Conservation (phyloP, 371 early-diverging fungal species). For the Mortierella sp. region DNA sequence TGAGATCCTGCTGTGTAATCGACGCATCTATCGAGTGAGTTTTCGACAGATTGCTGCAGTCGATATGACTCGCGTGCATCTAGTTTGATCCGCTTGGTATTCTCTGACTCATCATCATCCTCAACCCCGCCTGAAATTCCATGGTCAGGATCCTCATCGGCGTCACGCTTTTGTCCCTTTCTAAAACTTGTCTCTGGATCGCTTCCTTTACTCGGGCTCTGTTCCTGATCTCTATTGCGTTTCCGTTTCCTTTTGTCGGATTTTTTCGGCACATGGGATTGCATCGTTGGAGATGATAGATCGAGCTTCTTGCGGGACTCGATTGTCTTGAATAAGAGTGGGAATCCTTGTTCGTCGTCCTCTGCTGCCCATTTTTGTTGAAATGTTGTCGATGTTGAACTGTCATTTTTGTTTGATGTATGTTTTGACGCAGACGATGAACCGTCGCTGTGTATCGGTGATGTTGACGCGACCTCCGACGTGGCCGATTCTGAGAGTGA, state of each 20-base stretch:
- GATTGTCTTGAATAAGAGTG: slow-evolving; percentile 17
- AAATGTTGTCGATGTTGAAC: background rate
- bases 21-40: slow-evolving; percentile 19
- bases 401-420: background rate
- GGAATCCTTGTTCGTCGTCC: background rate
- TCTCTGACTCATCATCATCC: background rate
- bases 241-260: slow-evolving; percentile 24
- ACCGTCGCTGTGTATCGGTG: background rate
- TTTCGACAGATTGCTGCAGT: slow-evolving; percentile 28
- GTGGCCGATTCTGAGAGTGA: background rate
- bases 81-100: slow-evolving; percentile 28
- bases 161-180: background rate
- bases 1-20: slow-evolving; percentile 32
- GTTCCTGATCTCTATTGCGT: background rate
- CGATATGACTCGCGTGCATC: slow-evolving; percentile 29
- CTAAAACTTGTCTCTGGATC: background rate
- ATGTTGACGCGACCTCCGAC: background rate
- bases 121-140: background rate
- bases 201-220: background rate
- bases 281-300: background rate
- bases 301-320: slow-evolving; percentile 24
- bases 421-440: background rate
- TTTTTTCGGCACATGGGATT: slow-evolving; percentile 3
- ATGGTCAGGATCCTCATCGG: background rate
- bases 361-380: background rate